Evolutionary conservation across 2,329 filamentous ascomycete species (phyloP), one percentile per base, ranked within the genome.

Genomic region (Apiospora arundinis): DNA sequence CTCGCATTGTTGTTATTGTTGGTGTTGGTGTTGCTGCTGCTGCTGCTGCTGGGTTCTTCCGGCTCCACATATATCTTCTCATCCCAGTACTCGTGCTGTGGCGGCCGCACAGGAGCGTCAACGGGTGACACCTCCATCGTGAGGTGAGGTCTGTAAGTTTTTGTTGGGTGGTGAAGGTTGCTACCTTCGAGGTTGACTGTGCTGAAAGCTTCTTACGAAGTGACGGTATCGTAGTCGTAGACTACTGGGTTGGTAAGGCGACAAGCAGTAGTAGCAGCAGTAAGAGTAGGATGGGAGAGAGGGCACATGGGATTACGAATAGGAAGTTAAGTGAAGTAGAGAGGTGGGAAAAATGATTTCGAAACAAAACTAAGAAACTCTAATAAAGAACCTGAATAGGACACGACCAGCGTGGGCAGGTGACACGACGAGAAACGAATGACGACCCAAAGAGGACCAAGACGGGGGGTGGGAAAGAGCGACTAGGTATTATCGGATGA

Each of bases 391-490:
- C 44, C 46, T 4, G 46, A 45, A 37, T 25, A 68, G 25, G 66
- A 67, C 66, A 68, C 66, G 66, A 21, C 66, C 66, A 68, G 66
- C 66, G 66, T 68, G 66, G 8, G 56, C 56, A 40, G 56, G 56
- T 63, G 56, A 40, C 21, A 63, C 56, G 21, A 37, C 56, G 5
- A 63, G 32, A 63, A 63, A 63, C 56, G 56, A 63, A 40, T 40
- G 56, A 63, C 56, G 56, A 63, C 56, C 56, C 32, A 40, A 40
- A 40, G 28, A 40, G 56, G 56, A 37, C 56, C 56, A 40, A 18
- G 28, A 21, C 8, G 52, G 52, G 48, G 8, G 48, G 49, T 12
- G 18, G 46, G 7, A 40, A 40, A 11, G 56, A 37, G 18, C 28
- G 32, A 63, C 56, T 37, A 63, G 56, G 21, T 12, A 2, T n/a